Base-by-base conservation (phyloP, 495 filamentous ascomycete genomes). In the Choiromyces venosus region DNA sequence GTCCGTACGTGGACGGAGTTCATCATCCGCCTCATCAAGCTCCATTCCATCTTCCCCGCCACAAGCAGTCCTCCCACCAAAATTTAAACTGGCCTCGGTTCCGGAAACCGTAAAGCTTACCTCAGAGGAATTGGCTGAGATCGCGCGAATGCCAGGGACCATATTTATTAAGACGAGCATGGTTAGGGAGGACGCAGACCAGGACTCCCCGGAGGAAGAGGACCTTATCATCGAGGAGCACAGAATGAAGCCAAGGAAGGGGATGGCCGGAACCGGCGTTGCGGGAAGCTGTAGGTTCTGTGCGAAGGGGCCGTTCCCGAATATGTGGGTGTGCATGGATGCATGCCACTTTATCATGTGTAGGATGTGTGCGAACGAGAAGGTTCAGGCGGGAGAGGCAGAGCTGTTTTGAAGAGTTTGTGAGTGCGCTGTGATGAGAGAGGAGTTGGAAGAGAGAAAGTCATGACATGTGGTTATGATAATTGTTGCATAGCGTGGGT, bases 271-370 rank as follows among this genome's bases (percentile, higher is more conserved):
- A 37, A 78, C 74, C 37, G 78, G 78, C 67, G 65, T 61, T 19
- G 74, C 69, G 65, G 74, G 76, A 36, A 80, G 74, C 65, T 80
- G 79, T 67, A 73, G 68, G 69, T 80, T 80, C 67, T 80, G 79
- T 71, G 75, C 67, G 64, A 80, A 79, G 67, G 79, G 79, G 12
- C 79, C 79, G 37, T 75, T 80, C 61, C 69, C 78, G 39, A 80
- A 80, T 72, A 80, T 80, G 79, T 80, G 79, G 79, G 78, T 80
- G 37, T 80, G 79, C 66, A 46, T 80, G 70, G 79, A 80, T 40
- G 75, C 44, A 37, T 80, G 79, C 65, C 71, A 72, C 25, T 80
- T 80, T 70, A 78, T 79, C 66, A 76, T 80, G 71, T 80, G 79
- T 74, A 71, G 79, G 70, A 73, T 80, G 37, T 80, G 79, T 44